Conservation (phyloP, 345 rosid species). For the Gossypium ekmanianum region DNA sequence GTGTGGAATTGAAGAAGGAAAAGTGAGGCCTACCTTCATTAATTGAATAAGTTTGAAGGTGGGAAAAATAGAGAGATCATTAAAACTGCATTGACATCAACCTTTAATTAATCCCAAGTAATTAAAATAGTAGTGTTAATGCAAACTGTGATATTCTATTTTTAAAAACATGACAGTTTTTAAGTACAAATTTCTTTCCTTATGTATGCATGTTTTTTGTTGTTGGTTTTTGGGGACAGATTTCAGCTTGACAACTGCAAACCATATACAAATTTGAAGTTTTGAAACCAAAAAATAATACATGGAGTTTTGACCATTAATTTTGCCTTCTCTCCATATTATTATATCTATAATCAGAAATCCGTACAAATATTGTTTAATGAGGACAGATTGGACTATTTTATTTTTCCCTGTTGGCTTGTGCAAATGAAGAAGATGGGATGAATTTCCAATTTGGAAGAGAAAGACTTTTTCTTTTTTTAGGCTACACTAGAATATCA, state of each 20-base stretch:
- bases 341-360: no score
- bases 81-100: background rate
- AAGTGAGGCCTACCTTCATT: background rate
- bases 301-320: no score
- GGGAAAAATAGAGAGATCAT: background rate
- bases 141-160: no score
- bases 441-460: no score
- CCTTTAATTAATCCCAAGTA: background rate
- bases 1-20: background rate
- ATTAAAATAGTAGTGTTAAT: background rate
- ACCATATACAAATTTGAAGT: background rate
- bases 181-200: background rate
- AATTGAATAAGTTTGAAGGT: background rate
- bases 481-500: background rate
- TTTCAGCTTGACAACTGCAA: background rate
- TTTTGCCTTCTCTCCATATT: no score
- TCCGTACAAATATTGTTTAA: slow-evolving; percentile 2
- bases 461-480: no score
- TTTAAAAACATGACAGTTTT: background rate
- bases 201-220: background rate
- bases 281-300: no score
- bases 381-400: background rate
- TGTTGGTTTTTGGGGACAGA: background rate
- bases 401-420: no score
- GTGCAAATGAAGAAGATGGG: no score